phyloP scores from a whole-genome alignment of 768 basidiomycete genomes.

The Naematelia encephala region DNA sequence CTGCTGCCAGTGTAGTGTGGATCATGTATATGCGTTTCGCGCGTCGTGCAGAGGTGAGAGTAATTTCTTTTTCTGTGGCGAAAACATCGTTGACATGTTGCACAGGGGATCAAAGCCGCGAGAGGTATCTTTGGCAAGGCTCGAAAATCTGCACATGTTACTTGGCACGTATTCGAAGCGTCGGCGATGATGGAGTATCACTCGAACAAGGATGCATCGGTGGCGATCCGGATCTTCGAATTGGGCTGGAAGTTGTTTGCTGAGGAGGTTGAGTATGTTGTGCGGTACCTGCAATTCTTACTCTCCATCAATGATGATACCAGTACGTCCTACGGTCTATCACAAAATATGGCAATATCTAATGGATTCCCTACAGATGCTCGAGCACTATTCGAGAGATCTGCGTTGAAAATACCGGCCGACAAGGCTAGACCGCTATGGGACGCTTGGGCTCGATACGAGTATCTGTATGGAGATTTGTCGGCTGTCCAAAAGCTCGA shows the following conservation, averaged over 20 bases:
- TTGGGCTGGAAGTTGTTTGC: constrained; percentile 80
- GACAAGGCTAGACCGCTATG: constrained; percentile 81
- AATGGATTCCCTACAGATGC: constrained; percentile 64
- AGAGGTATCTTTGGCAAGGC: constrained; percentile 76
- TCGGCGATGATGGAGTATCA: constrained; percentile 95
- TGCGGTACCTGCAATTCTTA: constrained; percentile 86
- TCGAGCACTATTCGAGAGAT: constrained; percentile 87
- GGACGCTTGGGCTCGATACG: constrained; percentile 94
- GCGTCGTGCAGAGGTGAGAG: constrained; percentile 68
- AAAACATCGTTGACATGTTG: not conserved
- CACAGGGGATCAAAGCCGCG: constrained; percentile 68
- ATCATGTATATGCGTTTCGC: constrained; percentile 90
- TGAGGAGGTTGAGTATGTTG: constrained; percentile 77
- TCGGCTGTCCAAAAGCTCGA: constrained; percentile 84
- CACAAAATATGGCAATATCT: not conserved
- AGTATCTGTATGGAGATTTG: constrained; percentile 91
- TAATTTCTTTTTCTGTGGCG: not conserved
- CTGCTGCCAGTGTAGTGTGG: constrained; percentile 69
- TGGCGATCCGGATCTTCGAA: constrained; percentile 90
- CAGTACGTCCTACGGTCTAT: constrained; percentile 59
- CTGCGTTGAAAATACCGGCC: constrained; percentile 70
- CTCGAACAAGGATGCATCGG: constrained; percentile 68
- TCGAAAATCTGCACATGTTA: constrained; percentile 57
- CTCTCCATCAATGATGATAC: constrained; percentile 92
- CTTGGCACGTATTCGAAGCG: constrained; percentile 93